Evolutionary conservation across 2,329 filamentous ascomycete species (phyloP), one percentile per base, ranked within the genome.

Genomic region (Clathrospora elynae): DNA sequence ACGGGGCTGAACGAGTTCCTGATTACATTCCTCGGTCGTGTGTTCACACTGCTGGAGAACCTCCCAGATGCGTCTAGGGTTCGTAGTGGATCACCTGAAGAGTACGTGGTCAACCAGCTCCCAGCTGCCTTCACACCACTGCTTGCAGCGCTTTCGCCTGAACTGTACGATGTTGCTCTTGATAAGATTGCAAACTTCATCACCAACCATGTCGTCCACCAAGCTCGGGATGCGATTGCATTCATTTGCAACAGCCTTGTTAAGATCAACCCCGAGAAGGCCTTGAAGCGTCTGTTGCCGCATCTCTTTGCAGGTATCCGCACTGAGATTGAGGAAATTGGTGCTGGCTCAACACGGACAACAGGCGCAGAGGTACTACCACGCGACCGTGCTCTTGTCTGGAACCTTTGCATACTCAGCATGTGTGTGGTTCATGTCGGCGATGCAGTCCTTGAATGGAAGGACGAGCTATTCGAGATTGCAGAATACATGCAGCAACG

Each of bases 401-500:
- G 95, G 95, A 89, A 97, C 64, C 83, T 97, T 46, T 96, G 90
- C 71, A 90, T 99, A 77, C 81, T 99, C 4, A 95, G 91, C 66
- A 99, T 99, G 92, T 93, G 90, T 46, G 90, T 96, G 14, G 93
- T 99, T 3, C 93, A 99, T 62, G 90, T 99, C 31, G 93, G 93
- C 22, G 84, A 86, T 53, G 88, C 93, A 55, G 88, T 97, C 10
- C 78, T 99, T 47, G 86, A 87, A 48, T 95, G 95, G 77, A 90
- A 90, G 71, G 78, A 89, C 35, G 88, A 97, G 35, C 81, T 99
- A 2, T 88, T 96, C 53, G 87, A 90, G 49, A 92, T 99, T 67
- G 90, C 92, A 9, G 79, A 87, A 40, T 97, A 92, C 72, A 97
- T 99, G 92, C 93, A 99, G 69, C 84, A 93, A 59, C 92, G 90